phyloP scores from a whole-genome alignment of 768 basidiomycete genomes.

The Leucosporidium scottii region DNA sequence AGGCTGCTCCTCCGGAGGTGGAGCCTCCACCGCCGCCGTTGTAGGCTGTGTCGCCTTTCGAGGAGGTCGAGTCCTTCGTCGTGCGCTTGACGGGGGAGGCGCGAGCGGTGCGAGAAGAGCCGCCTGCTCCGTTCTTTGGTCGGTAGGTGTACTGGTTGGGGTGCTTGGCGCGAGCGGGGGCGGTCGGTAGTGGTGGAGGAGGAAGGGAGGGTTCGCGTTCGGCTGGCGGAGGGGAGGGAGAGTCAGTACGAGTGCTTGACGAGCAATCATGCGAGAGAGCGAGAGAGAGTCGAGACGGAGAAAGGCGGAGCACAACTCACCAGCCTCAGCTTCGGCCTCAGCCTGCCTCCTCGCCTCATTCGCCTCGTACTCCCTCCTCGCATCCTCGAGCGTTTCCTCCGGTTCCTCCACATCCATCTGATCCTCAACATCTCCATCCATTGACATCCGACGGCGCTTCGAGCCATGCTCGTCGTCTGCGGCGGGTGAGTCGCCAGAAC shows the following conservation, averaged over 20 bases:
- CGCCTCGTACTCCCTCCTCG: not conserved
- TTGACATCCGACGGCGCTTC: not conserved
- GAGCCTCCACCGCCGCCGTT: slow-evolving; percentile 30
- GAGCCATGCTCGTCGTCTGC: not conserved
- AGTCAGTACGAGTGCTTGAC: too few species aligned
- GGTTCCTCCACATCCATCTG: slow-evolving; percentile 4
- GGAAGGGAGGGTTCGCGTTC: slow-evolving; percentile 38
- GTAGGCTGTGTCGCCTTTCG: slow-evolving; percentile 24
- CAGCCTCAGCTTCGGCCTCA: not conserved
- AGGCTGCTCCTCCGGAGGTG: slow-evolving; percentile 20
- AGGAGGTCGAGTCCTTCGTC: slow-evolving; percentile 24
- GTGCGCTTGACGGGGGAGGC: slow-evolving; percentile 18
- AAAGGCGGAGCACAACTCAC: not conserved
- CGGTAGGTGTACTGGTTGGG: slow-evolving; percentile 51
- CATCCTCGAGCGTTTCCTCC: not conserved
- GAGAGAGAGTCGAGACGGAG: too few species aligned
- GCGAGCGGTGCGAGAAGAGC: slow-evolving; percentile 1
- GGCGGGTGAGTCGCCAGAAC: not conserved
- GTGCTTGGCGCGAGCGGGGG: slow-evolving; percentile 43
- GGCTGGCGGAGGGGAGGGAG: slow-evolving; percentile 33
- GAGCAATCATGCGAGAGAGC: too few species aligned
- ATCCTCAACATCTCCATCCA: not conserved
- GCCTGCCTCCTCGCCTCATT: slow-evolving; percentile 1
- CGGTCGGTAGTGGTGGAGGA: not conserved
- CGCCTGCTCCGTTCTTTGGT: slow-evolving; percentile 34